phyloP scores from a whole-genome alignment of 2,329 filamentous ascomycete species.

The Triangularia setosa region DNA sequence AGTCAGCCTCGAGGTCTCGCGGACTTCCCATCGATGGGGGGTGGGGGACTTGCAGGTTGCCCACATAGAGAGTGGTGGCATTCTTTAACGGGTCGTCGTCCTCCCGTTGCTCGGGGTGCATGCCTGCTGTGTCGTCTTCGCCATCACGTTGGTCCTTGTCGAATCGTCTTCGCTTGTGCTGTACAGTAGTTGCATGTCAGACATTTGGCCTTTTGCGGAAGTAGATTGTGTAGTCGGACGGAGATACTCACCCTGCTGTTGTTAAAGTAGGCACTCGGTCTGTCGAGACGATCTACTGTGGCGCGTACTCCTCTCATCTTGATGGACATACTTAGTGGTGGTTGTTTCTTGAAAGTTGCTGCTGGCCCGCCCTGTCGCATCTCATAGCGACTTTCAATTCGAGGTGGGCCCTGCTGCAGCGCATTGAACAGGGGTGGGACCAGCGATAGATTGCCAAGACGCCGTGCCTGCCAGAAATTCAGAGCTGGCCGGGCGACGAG shows the following conservation, averaged over 20 bases:
- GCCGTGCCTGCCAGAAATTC: conserved; percentile 1
- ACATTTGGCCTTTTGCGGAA: neutral
- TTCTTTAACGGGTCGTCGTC: conserved; percentile 79
- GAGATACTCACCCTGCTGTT: conserved; percentile 60
- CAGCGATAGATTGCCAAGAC: neutral
- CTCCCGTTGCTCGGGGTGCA: conserved; percentile 50
- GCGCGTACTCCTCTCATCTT: conserved; percentile 44
- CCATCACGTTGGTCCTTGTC: conserved; percentile 55
- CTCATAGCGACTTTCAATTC: neutral
- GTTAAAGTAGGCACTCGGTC: conserved; percentile 89
- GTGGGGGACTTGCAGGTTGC: conserved; percentile 72
- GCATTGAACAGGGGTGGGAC: neutral
- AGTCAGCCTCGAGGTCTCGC: conserved; percentile 14
- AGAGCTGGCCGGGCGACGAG: conserved; percentile 1
- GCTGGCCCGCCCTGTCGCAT: neutral
- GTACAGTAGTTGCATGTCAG: neutral
- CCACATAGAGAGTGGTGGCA: conserved; percentile 94
- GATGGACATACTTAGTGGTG: neutral
- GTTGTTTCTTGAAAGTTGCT: neutral
- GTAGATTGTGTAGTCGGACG: neutral
- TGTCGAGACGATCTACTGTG: conserved; percentile 89
- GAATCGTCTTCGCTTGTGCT: conserved; percentile 70
- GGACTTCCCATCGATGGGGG: neutral
- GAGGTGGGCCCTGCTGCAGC: neutral
- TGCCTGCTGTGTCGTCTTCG: conserved; percentile 48